A percentile compares a stretch with the other conserved stretches of the same genome.
These are phyloP conservation scores for Acrocalymma vagum DNA, from an alignment of 2,329 filamentous ascomycete genomes.

Conservation along the genomic window DNA sequence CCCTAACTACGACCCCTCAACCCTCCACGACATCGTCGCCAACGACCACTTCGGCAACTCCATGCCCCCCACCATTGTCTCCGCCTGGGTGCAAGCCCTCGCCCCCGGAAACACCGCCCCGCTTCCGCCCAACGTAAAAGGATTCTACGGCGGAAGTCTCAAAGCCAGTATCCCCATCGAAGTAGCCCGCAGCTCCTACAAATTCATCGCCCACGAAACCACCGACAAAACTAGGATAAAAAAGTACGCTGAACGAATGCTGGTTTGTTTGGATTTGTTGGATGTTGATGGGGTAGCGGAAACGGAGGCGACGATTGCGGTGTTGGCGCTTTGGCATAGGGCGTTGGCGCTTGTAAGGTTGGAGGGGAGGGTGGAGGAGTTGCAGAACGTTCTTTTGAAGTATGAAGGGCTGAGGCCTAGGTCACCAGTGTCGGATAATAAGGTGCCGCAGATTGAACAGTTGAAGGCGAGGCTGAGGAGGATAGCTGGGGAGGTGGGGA, in stretches of 20 bases:
- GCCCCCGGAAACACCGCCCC: background rate
- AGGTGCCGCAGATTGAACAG: slow-evolving; percentile 5
- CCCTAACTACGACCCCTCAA: too few species aligned
- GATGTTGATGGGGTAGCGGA: slow-evolving; percentile 1
- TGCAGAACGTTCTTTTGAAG: slow-evolving; percentile 1
- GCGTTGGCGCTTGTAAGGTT: slow-evolving; percentile 10
- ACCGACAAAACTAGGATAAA: slow-evolving; percentile 4
- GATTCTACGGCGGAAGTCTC: slow-evolving; percentile 10
- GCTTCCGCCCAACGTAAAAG: slow-evolving; percentile 6
- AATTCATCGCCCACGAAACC: slow-evolving; percentile 9
- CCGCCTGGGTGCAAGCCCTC: slow-evolving; percentile 6
- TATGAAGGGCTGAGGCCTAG: slow-evolving; percentile 7
- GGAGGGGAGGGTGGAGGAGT: background rate
- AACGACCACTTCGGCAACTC: slow-evolving; percentile 9
- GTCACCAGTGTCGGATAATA: slow-evolving; percentile 4
- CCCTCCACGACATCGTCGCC: slow-evolving; percentile 9
- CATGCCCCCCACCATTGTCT: background rate
- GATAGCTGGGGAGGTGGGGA: too few species aligned
- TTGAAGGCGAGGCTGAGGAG: too few species aligned
- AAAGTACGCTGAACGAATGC: slow-evolving; percentile 9
- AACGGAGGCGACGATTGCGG: slow-evolving; percentile 6
- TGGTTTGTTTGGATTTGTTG: slow-evolving; percentile 7
- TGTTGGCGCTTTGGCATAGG: slow-evolving; percentile 9
- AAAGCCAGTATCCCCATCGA: slow-evolving; percentile 9
- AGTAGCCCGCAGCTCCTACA: slow-evolving; percentile 9